Percentiles rank a stretch among this genome's conserved stretches.
Conservation (phyloP, 345 rosid genomes). For the Acer campestre region DNA sequence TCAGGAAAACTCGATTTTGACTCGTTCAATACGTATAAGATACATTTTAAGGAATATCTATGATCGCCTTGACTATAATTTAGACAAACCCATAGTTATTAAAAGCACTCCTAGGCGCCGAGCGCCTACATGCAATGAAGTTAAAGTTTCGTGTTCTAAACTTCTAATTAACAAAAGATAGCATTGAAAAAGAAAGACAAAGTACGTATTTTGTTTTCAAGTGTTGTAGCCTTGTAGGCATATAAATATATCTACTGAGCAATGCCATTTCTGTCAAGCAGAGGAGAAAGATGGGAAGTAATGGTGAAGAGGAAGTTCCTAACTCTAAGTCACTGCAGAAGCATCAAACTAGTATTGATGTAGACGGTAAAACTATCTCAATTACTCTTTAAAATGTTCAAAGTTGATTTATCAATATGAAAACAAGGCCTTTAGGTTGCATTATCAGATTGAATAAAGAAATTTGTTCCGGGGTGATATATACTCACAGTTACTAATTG, state of each 20-base stretch:
- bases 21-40: background rate
- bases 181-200: no score
- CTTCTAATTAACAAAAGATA: no score
- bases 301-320: background rate
- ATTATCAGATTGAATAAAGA: no score
- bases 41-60: background rate
- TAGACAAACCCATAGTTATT: background rate
- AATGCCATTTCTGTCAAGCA: background rate
- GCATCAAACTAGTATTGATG: background rate
- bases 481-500: background rate
- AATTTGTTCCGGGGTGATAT: background rate
- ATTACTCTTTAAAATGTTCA: background rate
- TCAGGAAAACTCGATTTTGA: background rate
- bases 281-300: constrained; percentile 13
- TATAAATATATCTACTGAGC: no score
- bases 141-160: no score
- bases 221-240: no score
- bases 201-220: no score
- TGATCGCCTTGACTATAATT: background rate
- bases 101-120: no score
- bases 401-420: background rate
- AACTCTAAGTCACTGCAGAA: background rate
- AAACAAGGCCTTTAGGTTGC: background rate
- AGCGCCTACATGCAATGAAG: no score
- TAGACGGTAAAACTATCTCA: background rate